Percentiles rank a stretch among this genome's conserved stretches.
These are phyloP conservation scores for Thyridium curvatum DNA, from an alignment of 2,329 filamentous ascomycete genomes.

Conservation along the genomic window DNA sequence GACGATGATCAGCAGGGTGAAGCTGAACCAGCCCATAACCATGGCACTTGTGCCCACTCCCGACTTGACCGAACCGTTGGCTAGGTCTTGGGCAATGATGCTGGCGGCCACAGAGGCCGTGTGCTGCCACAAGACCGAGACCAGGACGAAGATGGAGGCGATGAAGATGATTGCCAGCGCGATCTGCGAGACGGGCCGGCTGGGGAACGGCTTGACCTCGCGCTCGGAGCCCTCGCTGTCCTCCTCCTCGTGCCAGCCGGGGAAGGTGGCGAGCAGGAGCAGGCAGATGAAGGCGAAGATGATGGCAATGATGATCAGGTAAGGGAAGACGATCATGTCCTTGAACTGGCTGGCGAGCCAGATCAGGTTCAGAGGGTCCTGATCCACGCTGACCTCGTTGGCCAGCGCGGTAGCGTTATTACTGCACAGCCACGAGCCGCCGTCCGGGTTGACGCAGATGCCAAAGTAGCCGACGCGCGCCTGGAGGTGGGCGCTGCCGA, in stretches of 20 bases:
- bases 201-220: slow-evolving; percentile 92
- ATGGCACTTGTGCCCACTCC: slow-evolving; percentile 93
- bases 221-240: slow-evolving; percentile 76
- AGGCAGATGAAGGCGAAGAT: slow-evolving; percentile 96
- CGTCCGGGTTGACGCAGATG: slow-evolving; percentile 90
- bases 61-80: slow-evolving; percentile 79
- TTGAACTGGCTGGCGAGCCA: slow-evolving; percentile 98
- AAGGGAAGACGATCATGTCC: slow-evolving; percentile 96
- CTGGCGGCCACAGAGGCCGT: slow-evolving; percentile 94
- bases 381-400: slow-evolving; percentile 80
- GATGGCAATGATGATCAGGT: slow-evolving; percentile 94
- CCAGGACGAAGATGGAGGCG: slow-evolving; percentile 63
- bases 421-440: slow-evolving; percentile 87
- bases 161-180: slow-evolving; percentile 89
- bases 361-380: slow-evolving; percentile 93
- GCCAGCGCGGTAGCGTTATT: slow-evolving; percentile 94
- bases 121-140: slow-evolving; percentile 82
- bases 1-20: slow-evolving; percentile 86
- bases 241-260: slow-evolving; percentile 91
- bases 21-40: slow-evolving; percentile 97
- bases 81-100: slow-evolving; percentile 87
- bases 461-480: slow-evolving; percentile 96
- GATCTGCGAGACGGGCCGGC: slow-evolving; percentile 84
- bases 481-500: slow-evolving; percentile 75
- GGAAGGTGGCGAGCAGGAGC: slow-evolving; percentile 90